Evolutionary conservation across 768 basidiomycete species (phyloP).

Genomic region (Tricholomella constricta): DNA sequence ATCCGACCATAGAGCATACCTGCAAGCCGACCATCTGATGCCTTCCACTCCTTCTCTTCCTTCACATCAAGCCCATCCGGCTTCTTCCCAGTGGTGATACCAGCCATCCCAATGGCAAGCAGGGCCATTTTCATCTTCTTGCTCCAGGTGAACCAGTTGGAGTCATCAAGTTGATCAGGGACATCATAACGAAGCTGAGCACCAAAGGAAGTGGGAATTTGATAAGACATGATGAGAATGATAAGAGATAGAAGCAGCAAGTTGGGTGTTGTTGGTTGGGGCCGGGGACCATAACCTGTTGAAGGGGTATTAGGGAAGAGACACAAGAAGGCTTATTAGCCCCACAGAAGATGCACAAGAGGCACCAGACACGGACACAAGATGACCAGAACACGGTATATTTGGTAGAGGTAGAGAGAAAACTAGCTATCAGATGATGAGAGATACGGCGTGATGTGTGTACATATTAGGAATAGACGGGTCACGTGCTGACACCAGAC

Average conservation of each 20-base stretch:
- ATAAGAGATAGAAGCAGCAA: not conserved
- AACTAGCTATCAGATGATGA: too few relatives aligned
- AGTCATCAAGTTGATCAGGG: not conserved
- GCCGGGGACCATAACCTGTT: not conserved
- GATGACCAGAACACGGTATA: too few relatives aligned
- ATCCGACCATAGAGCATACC: not conserved
- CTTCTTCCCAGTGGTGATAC: not conserved
- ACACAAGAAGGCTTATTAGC: not conserved
- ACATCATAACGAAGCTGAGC: not conserved
- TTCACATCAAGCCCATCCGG: not conserved
- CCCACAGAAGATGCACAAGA: not conserved
- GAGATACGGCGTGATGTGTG: too few relatives aligned
- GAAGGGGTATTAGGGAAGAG: not conserved
- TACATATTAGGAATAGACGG: too few relatives aligned
- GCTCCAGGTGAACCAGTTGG: constrained; percentile 7
- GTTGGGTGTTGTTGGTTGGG: not conserved
- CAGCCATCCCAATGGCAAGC: not conserved
- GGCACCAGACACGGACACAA: too few relatives aligned
- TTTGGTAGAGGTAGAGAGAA: too few relatives aligned
- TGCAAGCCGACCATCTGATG: constrained; percentile 1
- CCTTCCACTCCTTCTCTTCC: not conserved
- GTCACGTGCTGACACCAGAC: too few relatives aligned
- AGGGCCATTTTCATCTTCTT: constrained; percentile 2
- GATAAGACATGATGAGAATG: constrained; percentile 2
- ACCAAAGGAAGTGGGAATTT: not conserved